These are phyloP conservation scores for Auricularia auricula-judae DNA, from an alignment of 768 basidiomycete genomes.

Conservation along the genomic window DNA sequence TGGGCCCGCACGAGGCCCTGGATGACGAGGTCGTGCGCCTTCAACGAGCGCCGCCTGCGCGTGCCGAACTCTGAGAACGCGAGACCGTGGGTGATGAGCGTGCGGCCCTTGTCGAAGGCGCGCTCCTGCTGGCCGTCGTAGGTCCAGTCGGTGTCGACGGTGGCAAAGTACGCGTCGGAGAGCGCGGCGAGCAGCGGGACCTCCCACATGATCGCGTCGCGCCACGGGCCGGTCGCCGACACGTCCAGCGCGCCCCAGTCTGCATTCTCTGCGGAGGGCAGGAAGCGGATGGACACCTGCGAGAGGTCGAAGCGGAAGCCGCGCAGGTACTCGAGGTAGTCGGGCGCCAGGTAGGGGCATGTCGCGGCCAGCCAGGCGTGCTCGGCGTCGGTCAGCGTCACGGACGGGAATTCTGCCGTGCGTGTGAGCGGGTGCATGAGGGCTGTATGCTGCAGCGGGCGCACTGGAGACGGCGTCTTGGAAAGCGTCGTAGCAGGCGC, in stretches of 20 bases:
- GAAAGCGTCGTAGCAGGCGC: conserved; percentile 51
- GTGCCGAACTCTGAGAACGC: conserved; percentile 82
- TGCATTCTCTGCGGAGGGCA: conserved; percentile 38
- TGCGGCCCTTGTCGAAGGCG: conserved; percentile 61
- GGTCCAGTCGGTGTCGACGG: conserved; percentile 69
- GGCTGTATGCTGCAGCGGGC: conserved; percentile 12
- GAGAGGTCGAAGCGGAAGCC: conserved; percentile 62
- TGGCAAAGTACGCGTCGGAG: conserved; percentile 79
- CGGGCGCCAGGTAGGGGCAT: conserved; percentile 63
- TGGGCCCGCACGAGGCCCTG: conserved; percentile 54
- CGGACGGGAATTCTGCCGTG: conserved; percentile 50
- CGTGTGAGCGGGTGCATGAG: not conserved
- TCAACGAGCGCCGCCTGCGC: conserved; percentile 62
- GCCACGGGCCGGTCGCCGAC: conserved; percentile 61
- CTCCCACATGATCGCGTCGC: conserved; percentile 87
- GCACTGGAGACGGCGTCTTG: conserved; percentile 43
- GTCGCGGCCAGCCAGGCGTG: conserved; percentile 47
- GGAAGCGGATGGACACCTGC: conserved; percentile 57
- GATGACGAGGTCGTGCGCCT: conserved; percentile 70
- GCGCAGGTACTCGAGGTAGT: conserved; percentile 71
- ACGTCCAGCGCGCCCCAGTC: conserved; percentile 58
- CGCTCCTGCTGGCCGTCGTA: conserved; percentile 73
- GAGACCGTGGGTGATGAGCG: conserved; percentile 54
- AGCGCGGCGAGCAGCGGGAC: conserved; percentile 89
- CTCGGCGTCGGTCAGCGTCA: conserved; percentile 53